A percentile compares a stretch with the other conserved stretches of the same genome.
Conservation (phyloP, 345 rosid species). For the Populus ilicifolia region DNA sequence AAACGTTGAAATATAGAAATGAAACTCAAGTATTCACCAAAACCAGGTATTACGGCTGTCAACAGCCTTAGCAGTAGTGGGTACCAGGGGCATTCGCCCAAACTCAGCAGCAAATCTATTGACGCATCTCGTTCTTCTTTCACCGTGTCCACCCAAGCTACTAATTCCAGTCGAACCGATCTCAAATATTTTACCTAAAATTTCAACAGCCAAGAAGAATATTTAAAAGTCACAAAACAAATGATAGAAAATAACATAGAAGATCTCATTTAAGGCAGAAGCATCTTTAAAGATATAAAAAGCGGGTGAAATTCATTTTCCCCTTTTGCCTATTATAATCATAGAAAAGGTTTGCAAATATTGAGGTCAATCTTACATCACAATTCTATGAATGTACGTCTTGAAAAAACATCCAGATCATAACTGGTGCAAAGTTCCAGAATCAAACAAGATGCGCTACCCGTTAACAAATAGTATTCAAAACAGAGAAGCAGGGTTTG, state of each 20-base stretch:
- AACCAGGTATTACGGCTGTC: slow-evolving; percentile 74
- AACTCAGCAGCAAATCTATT: slow-evolving; percentile 73
- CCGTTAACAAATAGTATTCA: neutral
- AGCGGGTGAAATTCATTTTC: neutral
- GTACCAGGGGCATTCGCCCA: slow-evolving; percentile 77
- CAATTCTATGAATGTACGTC: neutral
- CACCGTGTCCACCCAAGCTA: slow-evolving; percentile 83
- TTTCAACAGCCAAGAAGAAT: neutral
- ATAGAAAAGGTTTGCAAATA: neutral
- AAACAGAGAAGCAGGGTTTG: neutral
- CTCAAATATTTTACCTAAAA: slow-evolving; percentile 81
- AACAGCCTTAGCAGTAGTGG: slow-evolving; percentile 67
- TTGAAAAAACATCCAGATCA: neutral
- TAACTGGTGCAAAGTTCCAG: neutral
- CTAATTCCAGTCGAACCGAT: slow-evolving; percentile 96
- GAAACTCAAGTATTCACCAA: slow-evolving; percentile 49
- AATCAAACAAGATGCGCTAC: neutral
- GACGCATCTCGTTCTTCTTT: slow-evolving; percentile 66
- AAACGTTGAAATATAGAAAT: slow-evolving; percentile 10
- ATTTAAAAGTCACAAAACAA: neutral
- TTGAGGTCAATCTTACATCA: neutral
- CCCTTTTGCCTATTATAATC: neutral
- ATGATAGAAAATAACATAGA: neutral
- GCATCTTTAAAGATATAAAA: neutral
- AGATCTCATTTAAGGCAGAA: neutral